phyloP scores from a whole-genome alignment of 108 stramenopile species.

The Fragilariopsis cylindrus region DNA sequence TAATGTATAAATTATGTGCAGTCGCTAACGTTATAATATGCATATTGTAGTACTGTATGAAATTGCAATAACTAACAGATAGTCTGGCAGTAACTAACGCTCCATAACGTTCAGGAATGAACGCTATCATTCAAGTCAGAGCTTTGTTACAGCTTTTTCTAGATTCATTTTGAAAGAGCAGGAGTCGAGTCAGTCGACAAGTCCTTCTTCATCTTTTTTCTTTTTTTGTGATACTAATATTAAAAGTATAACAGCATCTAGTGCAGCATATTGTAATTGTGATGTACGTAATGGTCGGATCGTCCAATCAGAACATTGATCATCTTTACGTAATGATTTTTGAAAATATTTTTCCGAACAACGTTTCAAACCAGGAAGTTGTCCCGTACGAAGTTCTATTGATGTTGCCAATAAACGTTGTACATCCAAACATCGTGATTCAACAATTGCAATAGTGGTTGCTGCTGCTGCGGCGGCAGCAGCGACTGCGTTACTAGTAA shows the following conservation, averaged over 20 bases:
- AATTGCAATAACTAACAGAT: no score
- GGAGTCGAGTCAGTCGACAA: no score
- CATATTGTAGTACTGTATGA: no score
- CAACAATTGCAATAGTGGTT: not conserved
- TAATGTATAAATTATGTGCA: no score
- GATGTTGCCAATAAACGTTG: constrained; percentile 17
- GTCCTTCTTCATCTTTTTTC: not conserved
- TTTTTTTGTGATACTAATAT: constrained; percentile 28
- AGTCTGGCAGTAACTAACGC: no score
- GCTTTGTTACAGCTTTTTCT: no score
- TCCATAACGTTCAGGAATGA: no score
- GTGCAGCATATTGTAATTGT: constrained; percentile 50
- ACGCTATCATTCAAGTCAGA: no score
- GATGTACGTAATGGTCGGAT: constrained; percentile 32
- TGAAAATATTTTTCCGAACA: constrained; percentile 26
- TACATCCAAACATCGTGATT: constrained; percentile 24
- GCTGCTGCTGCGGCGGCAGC: not conserved
- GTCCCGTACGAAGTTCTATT: not conserved
- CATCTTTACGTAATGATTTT: constrained; percentile 29
- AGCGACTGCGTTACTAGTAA: not conserved
- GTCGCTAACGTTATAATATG: no score
- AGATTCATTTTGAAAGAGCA: no score
- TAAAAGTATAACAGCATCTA: constrained; percentile 49
- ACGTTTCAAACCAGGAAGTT: constrained; percentile 28
- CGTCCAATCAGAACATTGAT: constrained; percentile 55